phyloP scores from a whole-genome alignment of 306 rosid genomes.

The Dalbergia cochinchinensis region DNA sequence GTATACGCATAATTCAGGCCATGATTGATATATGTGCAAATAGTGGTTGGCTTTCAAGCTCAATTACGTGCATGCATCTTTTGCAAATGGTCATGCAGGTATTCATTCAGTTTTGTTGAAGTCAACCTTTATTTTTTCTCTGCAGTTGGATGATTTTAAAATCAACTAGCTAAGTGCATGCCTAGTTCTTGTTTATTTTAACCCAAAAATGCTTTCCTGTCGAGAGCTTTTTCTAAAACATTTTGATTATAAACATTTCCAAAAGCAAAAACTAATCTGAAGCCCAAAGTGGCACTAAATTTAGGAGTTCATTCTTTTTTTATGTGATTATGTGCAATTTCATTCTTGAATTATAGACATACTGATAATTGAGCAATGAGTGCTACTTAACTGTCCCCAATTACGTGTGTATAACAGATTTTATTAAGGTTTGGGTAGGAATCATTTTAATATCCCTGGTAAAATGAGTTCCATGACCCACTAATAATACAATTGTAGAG shows the following conservation, averaged over 20 bases:
- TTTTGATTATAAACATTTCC: conserved; percentile 12
- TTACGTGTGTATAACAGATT: not conserved
- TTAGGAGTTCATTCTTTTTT: too few relatives aligned
- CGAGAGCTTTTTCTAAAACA: not conserved
- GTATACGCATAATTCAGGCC: conserved; percentile 96
- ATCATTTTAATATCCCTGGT: conserved; percentile 3
- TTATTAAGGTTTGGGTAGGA: not conserved
- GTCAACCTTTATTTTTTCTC: conserved; percentile 17
- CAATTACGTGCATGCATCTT: conserved; percentile 91
- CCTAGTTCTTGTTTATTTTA: conserved; percentile 13
- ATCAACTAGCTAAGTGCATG: conserved; percentile 22
- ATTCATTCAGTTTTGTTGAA: conserved; percentile 35
- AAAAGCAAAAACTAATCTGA: conserved; percentile 14
- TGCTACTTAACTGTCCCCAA: not conserved
- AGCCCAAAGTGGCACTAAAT: not conserved
- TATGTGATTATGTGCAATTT: not conserved
- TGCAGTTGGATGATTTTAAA: conserved; percentile 31
- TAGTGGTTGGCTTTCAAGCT: conserved; percentile 95
- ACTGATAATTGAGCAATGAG: not conserved
- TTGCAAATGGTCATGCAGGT: conserved; percentile 99
- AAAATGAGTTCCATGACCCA: conserved; percentile 1
- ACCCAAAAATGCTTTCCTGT: not conserved
- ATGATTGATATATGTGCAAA: conserved; percentile 98
- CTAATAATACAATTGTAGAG: not conserved
- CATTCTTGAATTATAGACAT: conserved; percentile 7